Evolutionary conservation across 352 stramenopile species (phyloP).

Genomic region (Globisporangium okanoganense): DNA sequence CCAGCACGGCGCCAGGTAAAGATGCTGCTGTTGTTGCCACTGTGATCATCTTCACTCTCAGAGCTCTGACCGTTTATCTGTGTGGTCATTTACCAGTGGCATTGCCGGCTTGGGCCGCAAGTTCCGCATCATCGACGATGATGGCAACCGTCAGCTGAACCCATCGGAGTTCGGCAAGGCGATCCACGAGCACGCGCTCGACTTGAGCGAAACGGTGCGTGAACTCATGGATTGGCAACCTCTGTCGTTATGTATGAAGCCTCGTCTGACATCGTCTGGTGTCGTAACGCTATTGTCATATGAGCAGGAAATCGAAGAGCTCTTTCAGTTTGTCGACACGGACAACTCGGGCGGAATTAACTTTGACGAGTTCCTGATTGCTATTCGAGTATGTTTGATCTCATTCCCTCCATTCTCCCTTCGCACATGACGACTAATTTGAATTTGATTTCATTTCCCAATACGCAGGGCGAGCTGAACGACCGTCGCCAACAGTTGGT

Average conservation of each 20-base stretch:
- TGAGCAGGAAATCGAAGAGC: conserved; percentile 47
- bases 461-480: conserved; percentile 31
- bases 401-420: neutral
- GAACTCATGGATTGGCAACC: neutral
- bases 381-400: conserved; percentile 30
- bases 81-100: conserved; percentile 23
- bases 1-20: conserved; percentile 61
- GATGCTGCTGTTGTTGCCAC: neutral
- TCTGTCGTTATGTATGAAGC: neutral
- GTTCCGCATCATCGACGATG: conserved; percentile 89
- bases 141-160: conserved; percentile 75
- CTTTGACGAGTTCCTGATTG: conserved; percentile 68
- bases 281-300: neutral
- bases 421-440: neutral
- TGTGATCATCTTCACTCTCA: neutral
- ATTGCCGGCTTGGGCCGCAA: conserved; percentile 77
- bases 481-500: conserved; percentile 48
- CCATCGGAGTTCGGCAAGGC: conserved; percentile 77
- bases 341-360: conserved; percentile 77
- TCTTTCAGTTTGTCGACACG: conserved; percentile 84
- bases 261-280: neutral
- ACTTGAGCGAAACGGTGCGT: conserved; percentile 37
- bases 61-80: neutral
- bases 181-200: conserved; percentile 60
- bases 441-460: conserved; percentile 9